A percentile compares a stretch with the other conserved stretches of the same genome.
Conservation (phyloP, 352 stramenopile genomes). For the Globisporangium rhizosaccharum region DNA sequence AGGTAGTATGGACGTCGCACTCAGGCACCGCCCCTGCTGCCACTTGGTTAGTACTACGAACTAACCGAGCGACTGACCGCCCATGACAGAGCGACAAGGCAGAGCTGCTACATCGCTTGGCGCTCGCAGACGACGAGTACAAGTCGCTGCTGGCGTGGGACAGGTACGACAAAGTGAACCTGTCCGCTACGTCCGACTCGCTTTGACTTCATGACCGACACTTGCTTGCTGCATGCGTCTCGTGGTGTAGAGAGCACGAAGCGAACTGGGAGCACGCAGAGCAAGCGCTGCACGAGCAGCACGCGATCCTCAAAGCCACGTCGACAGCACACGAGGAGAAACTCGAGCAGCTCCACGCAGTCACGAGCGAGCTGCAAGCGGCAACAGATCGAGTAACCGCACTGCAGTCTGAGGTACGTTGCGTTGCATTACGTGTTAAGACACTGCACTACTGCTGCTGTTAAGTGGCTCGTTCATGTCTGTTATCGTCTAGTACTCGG, state of each 20-base stretch:
- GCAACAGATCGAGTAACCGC: conserved; percentile 12
- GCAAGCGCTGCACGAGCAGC: conserved; percentile 31
- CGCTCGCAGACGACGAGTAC: conserved; percentile 26
- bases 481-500: conserved; percentile 17
- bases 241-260: conserved; percentile 31
- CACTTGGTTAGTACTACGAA: neutral
- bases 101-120: conserved; percentile 25
- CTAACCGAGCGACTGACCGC: neutral
- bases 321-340: conserved; percentile 16
- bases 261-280: conserved; percentile 28
- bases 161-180: conserved; percentile 12
- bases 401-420: conserved; percentile 21
- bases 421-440: neutral
- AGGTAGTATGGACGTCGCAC: conserved; percentile 9
- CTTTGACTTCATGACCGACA: too few relatives aligned
- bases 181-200: too few relatives aligned
- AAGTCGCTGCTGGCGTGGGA: conserved; percentile 26
- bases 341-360: conserved; percentile 18
- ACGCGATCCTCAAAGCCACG: conserved; percentile 36
- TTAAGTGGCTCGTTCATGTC: neutral
- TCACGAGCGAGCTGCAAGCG: conserved; percentile 18
- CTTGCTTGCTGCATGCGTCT: conserved; percentile 1
- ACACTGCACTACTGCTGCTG: neutral
- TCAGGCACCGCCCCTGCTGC: neutral
- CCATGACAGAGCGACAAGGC: conserved; percentile 6